Evolutionary conservation across 805 yeast species (phyloP).

Genomic region (Saccharomycopsis javanensis): DNA sequence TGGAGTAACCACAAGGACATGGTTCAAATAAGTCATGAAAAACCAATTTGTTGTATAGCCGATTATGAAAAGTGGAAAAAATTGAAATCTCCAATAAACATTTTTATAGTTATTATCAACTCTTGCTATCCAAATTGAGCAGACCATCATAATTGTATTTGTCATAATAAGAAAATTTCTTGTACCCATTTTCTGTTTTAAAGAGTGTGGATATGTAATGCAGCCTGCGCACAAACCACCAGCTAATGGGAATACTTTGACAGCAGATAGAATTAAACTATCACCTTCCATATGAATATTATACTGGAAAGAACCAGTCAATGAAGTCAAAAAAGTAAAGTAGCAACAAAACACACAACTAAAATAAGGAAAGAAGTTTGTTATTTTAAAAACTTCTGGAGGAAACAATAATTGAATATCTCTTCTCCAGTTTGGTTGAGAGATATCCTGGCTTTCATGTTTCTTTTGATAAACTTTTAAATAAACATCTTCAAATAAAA

Average conservation of each 20-base stretch:
- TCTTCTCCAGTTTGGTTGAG: conserved; percentile 20
- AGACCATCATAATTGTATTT: conserved; percentile 13
- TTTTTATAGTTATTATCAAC: conserved; percentile 4
- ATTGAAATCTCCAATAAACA: conserved; percentile 8
- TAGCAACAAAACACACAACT: conserved; percentile 1
- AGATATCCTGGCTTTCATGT: background rate
- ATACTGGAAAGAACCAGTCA: conserved; percentile 4
- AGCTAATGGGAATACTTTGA: conserved; percentile 7
- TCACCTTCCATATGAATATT: conserved; percentile 7
- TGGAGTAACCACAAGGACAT: conserved; percentile 29
- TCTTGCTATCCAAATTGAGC: conserved; percentile 10
- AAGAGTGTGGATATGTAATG: conserved; percentile 21
- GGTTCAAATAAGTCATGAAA: conserved; percentile 28
- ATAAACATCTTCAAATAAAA: conserved; percentile 27
- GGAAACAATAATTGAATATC: conserved; percentile 9
- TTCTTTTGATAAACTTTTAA: conserved; percentile 18
- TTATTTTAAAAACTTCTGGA: conserved; percentile 1
- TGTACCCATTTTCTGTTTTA: background rate
- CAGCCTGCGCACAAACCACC: background rate
- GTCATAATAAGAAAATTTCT: conserved; percentile 1
- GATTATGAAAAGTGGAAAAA: conserved; percentile 13
- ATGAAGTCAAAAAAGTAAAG: conserved; percentile 1
- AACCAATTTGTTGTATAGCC: conserved; percentile 24
- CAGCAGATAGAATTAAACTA: conserved; percentile 3
- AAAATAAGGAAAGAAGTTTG: conserved; percentile 8